These are phyloP conservation scores for Lojkania enalia DNA, from an alignment of 2,329 filamentous ascomycete genomes.

Conservation along the genomic window DNA sequence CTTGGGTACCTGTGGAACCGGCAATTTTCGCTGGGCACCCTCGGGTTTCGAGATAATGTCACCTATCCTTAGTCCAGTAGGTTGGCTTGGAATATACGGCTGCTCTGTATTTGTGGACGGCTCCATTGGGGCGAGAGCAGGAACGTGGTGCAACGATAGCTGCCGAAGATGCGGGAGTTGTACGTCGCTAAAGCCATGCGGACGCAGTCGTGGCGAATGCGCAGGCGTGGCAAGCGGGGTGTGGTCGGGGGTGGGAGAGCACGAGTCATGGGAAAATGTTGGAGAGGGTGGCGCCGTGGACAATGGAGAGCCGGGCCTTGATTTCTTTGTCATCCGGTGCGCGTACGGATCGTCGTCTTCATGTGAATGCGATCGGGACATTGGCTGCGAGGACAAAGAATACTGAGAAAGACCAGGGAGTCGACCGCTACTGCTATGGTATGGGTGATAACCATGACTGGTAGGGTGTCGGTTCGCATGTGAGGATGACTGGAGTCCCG, in stretches of 20 bases:
- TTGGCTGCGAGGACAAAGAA: constrained; percentile 75
- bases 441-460: constrained; percentile 52
- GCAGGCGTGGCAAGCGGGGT: constrained; percentile 97
- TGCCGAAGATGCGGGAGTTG: constrained; percentile 87
- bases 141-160: constrained; percentile 66
- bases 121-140: constrained; percentile 72
- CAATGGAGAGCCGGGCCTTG: constrained; percentile 89
- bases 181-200: constrained; percentile 69
- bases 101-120: constrained; percentile 63
- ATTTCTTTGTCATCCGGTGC: constrained; percentile 80
- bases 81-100: constrained; percentile 59
- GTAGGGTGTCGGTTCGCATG: constrained; percentile 40
- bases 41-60: constrained; percentile 93
- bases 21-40: constrained; percentile 85
- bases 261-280: constrained; percentile 93
- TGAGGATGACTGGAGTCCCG: constrained; percentile 47
- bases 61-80: constrained; percentile 75
- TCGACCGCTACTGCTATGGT: constrained; percentile 58
- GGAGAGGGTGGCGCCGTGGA: constrained; percentile 95
- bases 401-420: constrained; percentile 57
- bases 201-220: constrained; percentile 87
- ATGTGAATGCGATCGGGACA: constrained; percentile 85
- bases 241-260: constrained; percentile 94
- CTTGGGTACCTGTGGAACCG: constrained; percentile 87
- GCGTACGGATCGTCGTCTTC: constrained; percentile 81